Percentiles rank a stretch among this genome's conserved stretches.
phyloP scores from a whole-genome alignment of 768 basidiomycete species.

The Pleurotus djamor region DNA sequence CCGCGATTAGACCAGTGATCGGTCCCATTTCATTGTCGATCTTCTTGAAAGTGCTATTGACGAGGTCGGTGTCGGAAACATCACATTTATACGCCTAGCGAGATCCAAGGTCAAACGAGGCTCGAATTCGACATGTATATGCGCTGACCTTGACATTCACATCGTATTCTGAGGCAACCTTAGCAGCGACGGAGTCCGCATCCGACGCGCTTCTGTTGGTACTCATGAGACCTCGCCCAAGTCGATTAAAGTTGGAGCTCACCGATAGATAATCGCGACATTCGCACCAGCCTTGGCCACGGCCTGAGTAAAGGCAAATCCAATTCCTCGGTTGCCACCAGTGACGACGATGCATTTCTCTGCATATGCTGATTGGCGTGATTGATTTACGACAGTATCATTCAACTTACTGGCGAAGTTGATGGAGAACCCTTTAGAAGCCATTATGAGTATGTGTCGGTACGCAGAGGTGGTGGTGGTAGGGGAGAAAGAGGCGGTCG shows the following conservation, averaged over 20 bases:
- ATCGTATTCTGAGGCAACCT: constrained; percentile 44
- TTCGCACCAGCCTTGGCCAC: constrained; percentile 53
- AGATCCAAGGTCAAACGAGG: too few species aligned
- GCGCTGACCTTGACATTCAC: constrained; percentile 38
- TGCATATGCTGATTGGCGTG: constrained; percentile 8
- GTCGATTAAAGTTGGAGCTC: background rate
- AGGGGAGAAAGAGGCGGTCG: too few species aligned
- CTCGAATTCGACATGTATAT: background rate
- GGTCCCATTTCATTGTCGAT: constrained; percentile 48
- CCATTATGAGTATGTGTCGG: too few species aligned
- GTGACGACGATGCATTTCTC: constrained; percentile 55
- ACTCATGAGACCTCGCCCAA: background rate
- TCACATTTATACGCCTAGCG: constrained; percentile 62
- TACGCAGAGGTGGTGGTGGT: too few species aligned
- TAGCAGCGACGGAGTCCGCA: constrained; percentile 44
- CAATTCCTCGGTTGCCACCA: constrained; percentile 63
- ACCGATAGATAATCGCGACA: constrained; percentile 65
- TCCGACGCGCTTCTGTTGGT: constrained; percentile 40
- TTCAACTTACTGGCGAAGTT: constrained; percentile 23
- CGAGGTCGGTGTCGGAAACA: constrained; percentile 43
- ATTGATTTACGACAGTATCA: background rate
- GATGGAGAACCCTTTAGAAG: constrained; percentile 4
- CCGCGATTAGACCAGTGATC: constrained; percentile 57
- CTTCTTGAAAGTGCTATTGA: constrained; percentile 39
- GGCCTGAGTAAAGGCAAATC: constrained; percentile 49